Evolutionary conservation across 768 basidiomycete species (phyloP).

Genomic region (Auricularia sp.): DNA sequence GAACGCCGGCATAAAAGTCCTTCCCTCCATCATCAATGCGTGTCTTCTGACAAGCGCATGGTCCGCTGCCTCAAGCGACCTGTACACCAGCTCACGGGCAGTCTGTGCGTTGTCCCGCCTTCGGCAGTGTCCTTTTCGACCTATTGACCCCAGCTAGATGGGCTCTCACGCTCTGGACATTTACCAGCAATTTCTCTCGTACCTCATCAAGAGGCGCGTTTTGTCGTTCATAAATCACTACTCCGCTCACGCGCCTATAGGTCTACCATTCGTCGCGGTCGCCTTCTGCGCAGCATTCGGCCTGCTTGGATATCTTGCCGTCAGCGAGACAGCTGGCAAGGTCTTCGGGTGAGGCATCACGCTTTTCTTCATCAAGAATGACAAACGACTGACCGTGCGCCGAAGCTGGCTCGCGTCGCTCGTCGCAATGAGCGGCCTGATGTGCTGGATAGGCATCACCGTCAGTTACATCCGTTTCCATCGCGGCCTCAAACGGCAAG

Average conservation of each 20-base stretch:
- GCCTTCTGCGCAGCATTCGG: conserved; percentile 22
- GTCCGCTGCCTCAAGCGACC: conserved; percentile 31
- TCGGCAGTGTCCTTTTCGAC: conserved; percentile 6
- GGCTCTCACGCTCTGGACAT: conserved; percentile 28
- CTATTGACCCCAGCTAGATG: conserved; percentile 13
- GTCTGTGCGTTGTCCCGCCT: neutral
- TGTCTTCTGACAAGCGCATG: conserved; percentile 31
- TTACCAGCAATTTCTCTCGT: conserved; percentile 28
- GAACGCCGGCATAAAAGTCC: conserved; percentile 47
- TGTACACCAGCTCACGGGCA: conserved; percentile 27
- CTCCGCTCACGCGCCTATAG: neutral
- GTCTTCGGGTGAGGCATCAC: conserved; percentile 20
- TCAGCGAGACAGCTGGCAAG: conserved; percentile 18
- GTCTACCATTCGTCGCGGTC: conserved; percentile 26
- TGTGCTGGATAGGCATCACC: conserved; percentile 31
- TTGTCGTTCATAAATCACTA: neutral
- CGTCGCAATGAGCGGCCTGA: conserved; percentile 12
- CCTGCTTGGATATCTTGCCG: conserved; percentile 26
- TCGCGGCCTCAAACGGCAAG: neutral
- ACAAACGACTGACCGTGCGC: neutral
- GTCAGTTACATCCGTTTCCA: conserved; percentile 32
- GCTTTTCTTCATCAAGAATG: neutral
- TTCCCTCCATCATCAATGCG: conserved; percentile 31
- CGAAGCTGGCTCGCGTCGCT: neutral
- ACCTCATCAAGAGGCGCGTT: conserved; percentile 24